Base-by-base conservation (phyloP, 345 rosid genomes). In the Schrenkiella parvula region DNA sequence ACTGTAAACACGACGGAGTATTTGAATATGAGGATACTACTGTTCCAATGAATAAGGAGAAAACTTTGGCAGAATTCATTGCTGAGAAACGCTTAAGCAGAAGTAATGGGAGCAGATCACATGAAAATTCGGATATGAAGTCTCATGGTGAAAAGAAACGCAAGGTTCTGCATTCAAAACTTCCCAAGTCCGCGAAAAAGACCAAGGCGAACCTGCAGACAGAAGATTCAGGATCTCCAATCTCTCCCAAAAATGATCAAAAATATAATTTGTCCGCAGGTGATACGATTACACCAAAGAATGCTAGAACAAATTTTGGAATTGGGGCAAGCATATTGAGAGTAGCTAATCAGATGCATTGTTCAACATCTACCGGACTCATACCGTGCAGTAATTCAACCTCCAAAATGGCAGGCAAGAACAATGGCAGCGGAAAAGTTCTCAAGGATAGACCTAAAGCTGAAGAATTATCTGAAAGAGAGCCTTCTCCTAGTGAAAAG, bases 11-110 rank as follows among this genome's bases (percentile, higher is more conserved):
- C 9, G 78, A 87, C 58, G 71, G 73, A 50, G 85, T 78, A 73
- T 64, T 71, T 72, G 71, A 28, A 19, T 78, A 66, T 23, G 79
- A 65, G 51, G 82, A 82, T 17, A 52, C 29, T 26, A 53, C 31
- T 21, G 54, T 29, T 70, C 66, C 68, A 1, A 64, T 59, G 53
- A 72, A 82, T 80, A 87, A 80, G 54, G 87, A 90, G 81, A 80
- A 83, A 76, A 84, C 87, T 60, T 80, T 92, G 83, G 83, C 74
- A 9, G 91, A 83, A 14, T 75, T 79, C 50, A 48, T 88, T 70
- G 81, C 84, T 55, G 84, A 79, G 74, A 82, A 60, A 76, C 76
- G 71, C 39, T 62, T 55, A 64, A 75, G 72, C 53, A 80, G 48
- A 64, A 71, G 73, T 58, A 80, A 71, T 51, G 75, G 38, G 62